Conservation (phyloP, 805 yeast genomes). For the Yarrowia osloensis region DNA sequence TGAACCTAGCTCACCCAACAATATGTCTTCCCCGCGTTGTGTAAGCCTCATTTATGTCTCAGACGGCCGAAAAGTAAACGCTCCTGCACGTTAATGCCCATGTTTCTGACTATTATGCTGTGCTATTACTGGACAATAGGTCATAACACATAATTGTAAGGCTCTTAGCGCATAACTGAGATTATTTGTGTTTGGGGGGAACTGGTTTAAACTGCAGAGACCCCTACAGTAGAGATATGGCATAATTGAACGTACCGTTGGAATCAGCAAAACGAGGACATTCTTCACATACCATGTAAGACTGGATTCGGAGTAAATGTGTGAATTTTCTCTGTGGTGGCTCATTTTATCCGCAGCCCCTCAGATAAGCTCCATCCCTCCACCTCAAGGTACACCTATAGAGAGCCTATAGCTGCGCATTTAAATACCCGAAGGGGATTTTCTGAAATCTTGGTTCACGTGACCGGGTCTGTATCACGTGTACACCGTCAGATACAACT, state of each 20-base stretch:
- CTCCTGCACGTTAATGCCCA: background rate
- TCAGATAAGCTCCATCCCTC: background rate
- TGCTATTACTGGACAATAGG: background rate
- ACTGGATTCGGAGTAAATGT: background rate
- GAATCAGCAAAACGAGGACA: background rate
- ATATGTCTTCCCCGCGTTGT: background rate
- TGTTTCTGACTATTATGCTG: background rate
- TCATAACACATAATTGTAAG: background rate
- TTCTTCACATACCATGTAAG: background rate
- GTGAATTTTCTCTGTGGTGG: background rate
- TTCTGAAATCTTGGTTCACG: background rate
- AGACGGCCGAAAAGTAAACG: background rate
- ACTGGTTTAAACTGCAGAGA: background rate
- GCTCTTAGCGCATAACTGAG: background rate
- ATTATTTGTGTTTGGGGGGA: background rate
- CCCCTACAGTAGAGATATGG: too few relatives aligned
- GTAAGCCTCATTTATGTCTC: background rate
- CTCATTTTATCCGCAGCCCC: background rate
- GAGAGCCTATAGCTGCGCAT: background rate
- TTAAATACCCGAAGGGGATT: background rate
- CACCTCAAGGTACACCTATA: background rate
- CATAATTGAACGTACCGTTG: background rate
- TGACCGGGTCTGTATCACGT: background rate
- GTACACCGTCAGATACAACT: background rate
- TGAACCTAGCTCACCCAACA: background rate